Percentiles rank a stretch among this genome's conserved stretches.
Conservation (phyloP, 2,329 filamentous ascomycete genomes). For the Gliomastix tumulicola region DNA sequence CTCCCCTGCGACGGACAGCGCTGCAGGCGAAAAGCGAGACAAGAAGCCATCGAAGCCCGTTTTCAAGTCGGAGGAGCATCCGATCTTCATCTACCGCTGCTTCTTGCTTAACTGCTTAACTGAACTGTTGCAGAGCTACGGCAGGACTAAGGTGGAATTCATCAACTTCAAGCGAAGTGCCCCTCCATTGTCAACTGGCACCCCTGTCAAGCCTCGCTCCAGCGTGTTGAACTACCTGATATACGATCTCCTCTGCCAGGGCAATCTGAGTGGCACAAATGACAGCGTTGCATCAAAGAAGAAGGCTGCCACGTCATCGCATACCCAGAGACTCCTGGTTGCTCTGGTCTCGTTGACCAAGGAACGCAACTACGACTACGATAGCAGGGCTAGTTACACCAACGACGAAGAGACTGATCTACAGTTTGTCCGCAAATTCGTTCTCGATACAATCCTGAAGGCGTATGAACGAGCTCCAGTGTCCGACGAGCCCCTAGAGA, state of each 20-base stretch:
- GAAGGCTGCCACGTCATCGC: slow-evolving; percentile 73
- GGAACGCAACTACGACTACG: slow-evolving; percentile 59
- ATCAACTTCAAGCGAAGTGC: slow-evolving; percentile 97
- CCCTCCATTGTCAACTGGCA: slow-evolving; percentile 73
- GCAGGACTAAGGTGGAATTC: slow-evolving; percentile 93
- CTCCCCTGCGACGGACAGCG: slow-evolving; percentile 20
- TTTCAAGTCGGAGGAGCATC: slow-evolving; percentile 90
- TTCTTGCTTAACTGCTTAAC: slow-evolving; percentile 89
- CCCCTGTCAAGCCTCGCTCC: slow-evolving; percentile 89
- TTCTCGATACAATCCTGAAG: slow-evolving; percentile 85
- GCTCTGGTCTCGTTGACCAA: slow-evolving; percentile 83
- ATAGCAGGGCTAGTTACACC: slow-evolving; percentile 45
- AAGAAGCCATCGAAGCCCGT: slow-evolving; percentile 63
- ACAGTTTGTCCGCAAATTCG: slow-evolving; percentile 88
- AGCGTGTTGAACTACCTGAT: slow-evolving; percentile 92
- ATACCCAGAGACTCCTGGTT: slow-evolving; percentile 80
- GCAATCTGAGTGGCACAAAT: slow-evolving; percentile 58
- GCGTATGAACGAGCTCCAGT: slow-evolving; percentile 83
- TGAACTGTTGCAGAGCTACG: slow-evolving; percentile 87
- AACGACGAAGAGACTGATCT: slow-evolving; percentile 77
- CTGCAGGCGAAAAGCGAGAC: slow-evolving; percentile 35
- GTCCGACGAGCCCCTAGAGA: slow-evolving; percentile 73
- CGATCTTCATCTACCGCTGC: slow-evolving; percentile 93
- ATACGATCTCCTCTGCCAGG: slow-evolving; percentile 61
- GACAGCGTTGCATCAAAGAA: slow-evolving; percentile 79